phyloP scores from a whole-genome alignment of 352 stramenopile species.

The Phytophthora sp. region DNA sequence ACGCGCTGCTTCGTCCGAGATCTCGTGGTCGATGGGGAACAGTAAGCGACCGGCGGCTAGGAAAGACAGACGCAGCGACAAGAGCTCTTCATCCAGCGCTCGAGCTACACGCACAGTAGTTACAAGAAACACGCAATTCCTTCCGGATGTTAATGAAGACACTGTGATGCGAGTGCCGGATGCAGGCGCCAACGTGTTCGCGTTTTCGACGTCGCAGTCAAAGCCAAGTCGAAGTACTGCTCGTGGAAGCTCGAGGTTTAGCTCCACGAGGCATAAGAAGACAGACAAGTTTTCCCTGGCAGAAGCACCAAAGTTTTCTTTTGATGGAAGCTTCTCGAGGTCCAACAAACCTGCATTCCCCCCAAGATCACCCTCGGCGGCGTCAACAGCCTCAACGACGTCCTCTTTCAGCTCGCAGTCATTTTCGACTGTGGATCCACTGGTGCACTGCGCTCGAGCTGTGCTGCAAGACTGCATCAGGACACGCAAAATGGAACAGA shows the following conservation, averaged over 20 bases:
- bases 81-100: slow-evolving; percentile 24
- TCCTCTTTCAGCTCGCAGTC: slow-evolving; percentile 48
- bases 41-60: slow-evolving; percentile 41
- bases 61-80: slow-evolving; percentile 49
- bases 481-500: slow-evolving; percentile 61
- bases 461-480: slow-evolving; percentile 79
- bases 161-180: slow-evolving; percentile 33
- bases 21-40: slow-evolving; percentile 40
- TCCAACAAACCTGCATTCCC: slow-evolving; percentile 24
- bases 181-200: slow-evolving; percentile 19
- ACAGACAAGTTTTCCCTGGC: background rate
- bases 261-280: slow-evolving; percentile 16
- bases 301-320: slow-evolving; percentile 23
- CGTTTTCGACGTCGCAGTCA: slow-evolving; percentile 21
- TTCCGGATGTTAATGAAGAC: slow-evolving; percentile 35
- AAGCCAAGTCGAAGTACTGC: slow-evolving; percentile 18
- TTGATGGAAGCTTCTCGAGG: slow-evolving; percentile 24
- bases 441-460: slow-evolving; percentile 65
- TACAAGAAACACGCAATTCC: slow-evolving; percentile 14
- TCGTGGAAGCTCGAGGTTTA: slow-evolving; percentile 12
- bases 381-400: slow-evolving; percentile 52
- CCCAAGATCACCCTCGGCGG: slow-evolving; percentile 36
- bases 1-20: slow-evolving; percentile 22
- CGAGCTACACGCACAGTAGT: slow-evolving; percentile 18
- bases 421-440: slow-evolving; percentile 52